A percentile compares a stretch with the other conserved stretches of the same genome.
Evolutionary conservation across 148 eudicot genomes (phyloP).

Genomic region (Chenopodium formosanum): DNA sequence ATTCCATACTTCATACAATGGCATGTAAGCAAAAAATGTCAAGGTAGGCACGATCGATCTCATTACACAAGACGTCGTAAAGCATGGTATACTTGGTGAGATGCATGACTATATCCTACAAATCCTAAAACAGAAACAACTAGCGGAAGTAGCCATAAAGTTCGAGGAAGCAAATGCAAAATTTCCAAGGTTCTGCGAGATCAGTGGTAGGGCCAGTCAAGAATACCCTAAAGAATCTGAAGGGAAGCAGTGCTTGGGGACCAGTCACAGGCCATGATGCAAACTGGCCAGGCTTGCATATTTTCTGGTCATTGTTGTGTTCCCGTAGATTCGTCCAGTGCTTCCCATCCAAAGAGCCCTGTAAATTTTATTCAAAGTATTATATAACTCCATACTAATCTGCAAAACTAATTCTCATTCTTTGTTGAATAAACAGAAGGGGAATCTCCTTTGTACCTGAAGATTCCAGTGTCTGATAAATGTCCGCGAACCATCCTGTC

Average conservation of each 20-base stretch:
- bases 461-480: conserved; percentile 80
- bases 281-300: conserved; percentile 88
- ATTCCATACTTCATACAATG: too few relatives aligned
- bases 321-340: conserved; percentile 74
- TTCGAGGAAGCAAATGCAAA: conserved; percentile 87
- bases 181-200: conserved; percentile 60
- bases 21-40: not conserved
- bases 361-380: conserved; percentile 18
- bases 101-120: not conserved
- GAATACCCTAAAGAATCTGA: conserved; percentile 73
- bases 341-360: conserved; percentile 89
- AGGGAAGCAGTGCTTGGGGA: conserved; percentile 71
- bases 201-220: conserved; percentile 76
- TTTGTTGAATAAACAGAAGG: not conserved
- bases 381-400: not conserved
- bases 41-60: not conserved
- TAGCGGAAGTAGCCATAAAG: conserved; percentile 82
- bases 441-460: conserved; percentile 44
- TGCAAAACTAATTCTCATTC: not conserved
- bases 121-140: not conserved
- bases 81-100: not conserved
- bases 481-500: conserved; percentile 84
- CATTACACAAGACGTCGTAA: not conserved
- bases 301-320: conserved; percentile 73
- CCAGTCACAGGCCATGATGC: conserved; percentile 77